Evolutionary conservation across 73 alveolate genomes (phyloP).

Genomic region (Symbiodinium pilosum): DNA sequence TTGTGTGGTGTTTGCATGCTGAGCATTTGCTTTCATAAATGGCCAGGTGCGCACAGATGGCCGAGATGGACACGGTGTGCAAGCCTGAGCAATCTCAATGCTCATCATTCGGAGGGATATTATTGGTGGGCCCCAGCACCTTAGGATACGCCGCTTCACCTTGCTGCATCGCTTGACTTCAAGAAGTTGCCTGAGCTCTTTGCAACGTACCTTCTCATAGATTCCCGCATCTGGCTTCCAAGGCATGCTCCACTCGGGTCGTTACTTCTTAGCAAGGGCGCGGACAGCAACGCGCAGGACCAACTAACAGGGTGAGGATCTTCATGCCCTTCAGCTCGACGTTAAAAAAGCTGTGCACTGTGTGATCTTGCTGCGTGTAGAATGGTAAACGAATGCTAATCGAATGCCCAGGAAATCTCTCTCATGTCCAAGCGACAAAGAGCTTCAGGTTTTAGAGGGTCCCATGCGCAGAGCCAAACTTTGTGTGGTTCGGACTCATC

Average conservation of each 20-base stretch:
- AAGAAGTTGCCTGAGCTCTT: neutral
- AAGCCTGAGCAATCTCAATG: neutral
- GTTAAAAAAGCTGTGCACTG: too few species aligned
- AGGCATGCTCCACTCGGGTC: constrained; percentile 50
- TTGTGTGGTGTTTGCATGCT: too few species aligned
- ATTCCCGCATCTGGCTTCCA: too few species aligned
- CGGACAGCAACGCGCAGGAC: constrained; percentile 63
- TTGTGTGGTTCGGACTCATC: neutral
- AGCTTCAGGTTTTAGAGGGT: neutral
- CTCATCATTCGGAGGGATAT: neutral
- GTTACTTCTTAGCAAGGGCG: constrained; percentile 41
- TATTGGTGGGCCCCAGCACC: neutral
- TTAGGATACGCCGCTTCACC: constrained; percentile 36
- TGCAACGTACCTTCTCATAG: too few species aligned
- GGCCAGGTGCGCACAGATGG: constrained; percentile 15
- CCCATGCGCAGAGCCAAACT: neutral
- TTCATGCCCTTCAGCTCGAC: too few species aligned
- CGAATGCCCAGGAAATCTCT: neutral
- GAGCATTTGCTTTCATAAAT: too few species aligned
- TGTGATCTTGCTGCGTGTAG: too few species aligned
- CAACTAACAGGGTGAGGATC: too few species aligned
- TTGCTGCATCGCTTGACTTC: constrained; percentile 48
- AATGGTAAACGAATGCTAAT: too few species aligned
- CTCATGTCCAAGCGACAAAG: neutral
- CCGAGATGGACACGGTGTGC: constrained; percentile 54